Base-by-base conservation (phyloP, 192 early-diverging fungal genomes). In the Backusella sp. region DNA sequence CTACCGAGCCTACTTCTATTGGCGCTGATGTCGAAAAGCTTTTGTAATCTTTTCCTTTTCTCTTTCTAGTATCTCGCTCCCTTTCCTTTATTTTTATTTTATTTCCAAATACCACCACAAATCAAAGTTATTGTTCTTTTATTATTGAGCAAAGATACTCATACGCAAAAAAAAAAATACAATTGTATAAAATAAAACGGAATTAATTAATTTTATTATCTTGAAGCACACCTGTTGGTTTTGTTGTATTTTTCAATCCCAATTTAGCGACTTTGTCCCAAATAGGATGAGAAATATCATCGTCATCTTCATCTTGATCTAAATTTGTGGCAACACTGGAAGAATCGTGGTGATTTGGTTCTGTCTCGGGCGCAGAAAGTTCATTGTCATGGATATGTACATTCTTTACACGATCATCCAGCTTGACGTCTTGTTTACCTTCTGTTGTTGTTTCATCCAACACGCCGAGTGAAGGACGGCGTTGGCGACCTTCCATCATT, bases 1-100 rank as follows among this genome's bases (percentile, higher is more conserved):
- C 83, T 56, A 83, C 90, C 7, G 80, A 85, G 32, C 94, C 94
- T 28, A 82, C 85, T 67, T 72, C 77, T 14, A 87, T 96, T 37
- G 86, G 80, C 28, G 49, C 68, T 4, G 90, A 86, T 28, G 81
- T 95, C 36, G 84, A 88, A 70, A 84, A 84, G 76, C 83, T 89
- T 49, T 80, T 94, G 59, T 77, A 73, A 73, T 19, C 3, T 32
- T 66, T 32, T 2, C 32, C 2, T 19, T 30, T 9, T 34, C 32
- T 17, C 32, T 66, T 4, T 66, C 34, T 67, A 2, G 19, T 32
- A 32, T 32, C 32, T 32, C 32, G n/a, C 17, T 53, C 4, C 19
- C n/a, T 12, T 59, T 59, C 7, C 53, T 8, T 1, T 53, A 5
- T 53, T 7, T 53, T 26, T n/a, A n/a, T 59, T 21, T 59, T 59